phyloP scores from a whole-genome alignment of 805 yeast genomes.

The Saccharomycopsis olivae region DNA sequence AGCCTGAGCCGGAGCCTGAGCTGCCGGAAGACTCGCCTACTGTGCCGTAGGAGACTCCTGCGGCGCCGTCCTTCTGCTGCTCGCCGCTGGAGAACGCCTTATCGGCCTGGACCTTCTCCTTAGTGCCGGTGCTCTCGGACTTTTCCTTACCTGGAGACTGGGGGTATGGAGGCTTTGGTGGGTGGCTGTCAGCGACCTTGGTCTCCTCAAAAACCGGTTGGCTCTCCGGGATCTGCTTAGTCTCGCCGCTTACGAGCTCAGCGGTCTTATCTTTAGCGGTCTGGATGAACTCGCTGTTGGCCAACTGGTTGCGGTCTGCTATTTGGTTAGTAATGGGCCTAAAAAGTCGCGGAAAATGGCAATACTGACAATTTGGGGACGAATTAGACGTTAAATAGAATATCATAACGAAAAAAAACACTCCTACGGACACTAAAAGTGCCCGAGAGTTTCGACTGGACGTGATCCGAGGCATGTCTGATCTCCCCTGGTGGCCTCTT shows the following conservation, averaged over 20 bases:
- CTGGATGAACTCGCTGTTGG: conserved; percentile 7
- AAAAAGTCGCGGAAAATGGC: too few species aligned
- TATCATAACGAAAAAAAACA: conserved; percentile 11
- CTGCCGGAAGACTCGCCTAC: too few species aligned
- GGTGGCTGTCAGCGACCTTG: not conserved
- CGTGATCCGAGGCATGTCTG: conserved; percentile 12
- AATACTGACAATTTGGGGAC: conserved; percentile 11
- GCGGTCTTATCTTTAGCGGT: conserved; percentile 9
- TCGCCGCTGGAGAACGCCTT: conserved; percentile 13
- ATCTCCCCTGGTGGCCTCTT: too few species aligned
- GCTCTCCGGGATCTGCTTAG: not conserved
- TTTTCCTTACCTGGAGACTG: conserved; percentile 2
- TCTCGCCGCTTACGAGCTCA: conserved; percentile 4
- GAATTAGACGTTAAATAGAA: conserved; percentile 11
- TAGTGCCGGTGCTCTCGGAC: not conserved
- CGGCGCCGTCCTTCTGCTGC: conserved; percentile 17
- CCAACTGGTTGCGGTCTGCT: conserved; percentile 10
- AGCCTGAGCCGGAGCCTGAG: too few species aligned
- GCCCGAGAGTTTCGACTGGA: conserved; percentile 14
- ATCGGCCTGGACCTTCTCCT: conserved; percentile 16
- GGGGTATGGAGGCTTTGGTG: conserved; percentile 17
- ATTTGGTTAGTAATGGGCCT: not conserved
- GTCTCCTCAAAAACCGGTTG: not conserved
- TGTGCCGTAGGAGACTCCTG: too few species aligned
- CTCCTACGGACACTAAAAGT: conserved; percentile 6